Base-by-base conservation (phyloP, 78 protist species). In the Dictyostelium discoideum region DNA sequence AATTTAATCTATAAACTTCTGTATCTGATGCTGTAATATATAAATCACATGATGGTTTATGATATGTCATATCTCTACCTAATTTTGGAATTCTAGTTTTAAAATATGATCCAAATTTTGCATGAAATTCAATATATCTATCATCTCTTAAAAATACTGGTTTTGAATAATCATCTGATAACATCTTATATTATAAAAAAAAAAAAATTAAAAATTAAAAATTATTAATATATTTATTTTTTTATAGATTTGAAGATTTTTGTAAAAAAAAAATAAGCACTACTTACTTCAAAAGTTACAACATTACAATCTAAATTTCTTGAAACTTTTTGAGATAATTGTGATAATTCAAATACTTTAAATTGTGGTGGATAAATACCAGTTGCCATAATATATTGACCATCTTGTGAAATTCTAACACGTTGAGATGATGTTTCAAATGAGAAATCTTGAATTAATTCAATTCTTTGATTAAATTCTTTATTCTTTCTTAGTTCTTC, bases 341-440 rank as follows among this genome's bases (percentile, higher is more conserved):
- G 96, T 5, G 90, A 73, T 5, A 97, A 40, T 32, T 99, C 99
- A 92, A 85, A 99, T 29, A 94, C 92, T 26, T 96, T 92, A 14
- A 98, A n/a, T 60, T 97, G 99, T 29, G 99, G 99, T 81, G 98
- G 98, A 63, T 98, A 99, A 22, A 63, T 85, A 5, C 99, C 99
- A 9, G 98, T 87, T 5, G 98, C 98, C 44, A 93, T 9, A 4
- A 99, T 1, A 86, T 95, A 92, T 73, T 90, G 29, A 10, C 98
- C 97, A 83, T 99, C 99, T 7, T 39, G 78, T 18, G 98, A 65
- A n/a, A 97, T 0, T 46, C 84, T 48, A 18, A 98, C 84, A 57
- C 92, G 29, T 8, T 42, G 29, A 14, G 98, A 90, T 44, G 98
- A 83, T 1, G 92, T 77, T 5, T 99, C 99, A 79, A 99, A 98